These are phyloP conservation scores for Talaromyces albobiverticillius DNA, from an alignment of 2,329 filamentous ascomycete species.

Conservation along the genomic window DNA sequence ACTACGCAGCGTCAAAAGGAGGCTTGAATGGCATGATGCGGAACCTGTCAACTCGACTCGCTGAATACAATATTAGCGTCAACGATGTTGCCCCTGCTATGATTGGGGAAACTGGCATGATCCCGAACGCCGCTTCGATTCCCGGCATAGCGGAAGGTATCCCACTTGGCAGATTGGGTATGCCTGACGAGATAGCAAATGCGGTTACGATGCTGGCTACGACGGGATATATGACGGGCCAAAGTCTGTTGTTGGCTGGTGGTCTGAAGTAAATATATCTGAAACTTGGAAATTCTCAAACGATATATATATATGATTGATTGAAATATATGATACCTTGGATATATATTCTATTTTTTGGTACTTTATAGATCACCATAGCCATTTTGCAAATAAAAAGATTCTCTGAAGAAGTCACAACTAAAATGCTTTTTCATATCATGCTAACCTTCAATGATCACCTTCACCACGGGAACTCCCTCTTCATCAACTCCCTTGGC, in stretches of 20 bases:
- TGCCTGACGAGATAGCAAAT: conserved; percentile 59
- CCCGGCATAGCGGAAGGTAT: conserved; percentile 60
- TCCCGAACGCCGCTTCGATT: conserved; percentile 56
- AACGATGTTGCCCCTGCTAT: conserved; percentile 69
- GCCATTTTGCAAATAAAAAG: neutral
- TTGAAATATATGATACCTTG: neutral
- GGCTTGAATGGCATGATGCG: conserved; percentile 64
- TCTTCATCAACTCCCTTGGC: conserved; percentile 51
- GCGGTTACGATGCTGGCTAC: conserved; percentile 59
- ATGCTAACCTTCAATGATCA: conserved; percentile 40
- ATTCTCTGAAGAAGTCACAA: neutral
- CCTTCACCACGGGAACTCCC: conserved; percentile 54
- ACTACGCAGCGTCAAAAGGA: conserved; percentile 59
- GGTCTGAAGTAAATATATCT: conserved; percentile 25
- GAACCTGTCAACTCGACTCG: conserved; percentile 60
- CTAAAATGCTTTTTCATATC: neutral
- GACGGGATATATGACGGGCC: conserved; percentile 61
- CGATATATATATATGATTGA: neutral
- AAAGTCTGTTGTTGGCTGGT: conserved; percentile 51
- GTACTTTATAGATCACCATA: too few species aligned
- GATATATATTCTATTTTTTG: neutral
- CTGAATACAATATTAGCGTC: conserved; percentile 60
- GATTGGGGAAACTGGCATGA: conserved; percentile 65
- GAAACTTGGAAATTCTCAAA: too few species aligned
- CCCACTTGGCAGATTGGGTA: conserved; percentile 57